A percentile compares a stretch with the other conserved stretches of the same genome.
These are phyloP conservation scores for Calonectria pseudoreteaudii DNA, from an alignment of 2,329 filamentous ascomycete genomes.

Conservation along the genomic window DNA sequence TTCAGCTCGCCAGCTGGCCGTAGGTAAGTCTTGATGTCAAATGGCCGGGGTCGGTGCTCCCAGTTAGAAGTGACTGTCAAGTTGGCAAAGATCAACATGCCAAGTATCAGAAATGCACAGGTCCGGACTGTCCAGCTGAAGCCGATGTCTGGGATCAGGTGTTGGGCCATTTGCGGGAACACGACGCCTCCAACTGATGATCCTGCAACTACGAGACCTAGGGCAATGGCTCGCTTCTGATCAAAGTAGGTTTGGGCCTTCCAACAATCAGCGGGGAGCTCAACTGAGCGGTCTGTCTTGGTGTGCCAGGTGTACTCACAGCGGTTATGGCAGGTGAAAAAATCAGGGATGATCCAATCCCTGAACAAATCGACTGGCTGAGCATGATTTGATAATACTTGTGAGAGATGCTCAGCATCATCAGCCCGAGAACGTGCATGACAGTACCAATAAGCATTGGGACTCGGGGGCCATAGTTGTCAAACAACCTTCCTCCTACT, in stretches of 20 bases:
- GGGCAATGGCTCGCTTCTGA: conserved; percentile 63
- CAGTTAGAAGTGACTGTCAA: conserved; percentile 34
- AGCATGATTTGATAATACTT: conserved; percentile 48
- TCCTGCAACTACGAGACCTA: conserved; percentile 69
- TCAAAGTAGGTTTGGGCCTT: conserved; percentile 34
- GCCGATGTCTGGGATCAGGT: conserved; percentile 37
- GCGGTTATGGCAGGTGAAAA: conserved; percentile 30
- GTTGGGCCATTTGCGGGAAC: conserved; percentile 49
- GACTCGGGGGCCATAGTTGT: conserved; percentile 67
- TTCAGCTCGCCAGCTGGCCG: conserved; percentile 21
- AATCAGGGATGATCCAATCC: conserved; percentile 29
- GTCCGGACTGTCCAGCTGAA: conserved; percentile 65
- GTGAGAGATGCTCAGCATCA: conserved; percentile 64
- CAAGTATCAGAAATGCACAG: conserved; percentile 60
- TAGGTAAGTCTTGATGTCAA: conserved; percentile 25
- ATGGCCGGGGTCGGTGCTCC: conserved; percentile 20
- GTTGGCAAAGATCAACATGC: conserved; percentile 34
- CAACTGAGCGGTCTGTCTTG: not conserved
- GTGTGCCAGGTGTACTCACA: conserved; percentile 17
- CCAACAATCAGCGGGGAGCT: not conserved
- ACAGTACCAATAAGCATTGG: conserved; percentile 62
- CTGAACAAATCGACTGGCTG: conserved; percentile 32
- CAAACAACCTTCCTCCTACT: conserved; percentile 58
- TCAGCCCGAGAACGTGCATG: conserved; percentile 66
- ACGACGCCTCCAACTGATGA: conserved; percentile 66